phyloP scores from a whole-genome alignment of 208 protist genomes.

The Polymyxa betae region DNA sequence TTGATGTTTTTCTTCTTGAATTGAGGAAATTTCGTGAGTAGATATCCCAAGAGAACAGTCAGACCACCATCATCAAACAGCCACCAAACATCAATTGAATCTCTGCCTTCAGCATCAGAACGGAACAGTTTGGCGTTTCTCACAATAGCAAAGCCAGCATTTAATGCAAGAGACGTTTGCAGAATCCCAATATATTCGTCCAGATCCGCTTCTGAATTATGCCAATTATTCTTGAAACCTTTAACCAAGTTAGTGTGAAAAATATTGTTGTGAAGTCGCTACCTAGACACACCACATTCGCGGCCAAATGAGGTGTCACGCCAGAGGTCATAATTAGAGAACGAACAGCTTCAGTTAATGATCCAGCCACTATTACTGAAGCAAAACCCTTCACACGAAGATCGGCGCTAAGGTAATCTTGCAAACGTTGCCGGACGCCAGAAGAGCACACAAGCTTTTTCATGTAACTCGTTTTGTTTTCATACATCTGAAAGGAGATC shows the following conservation, averaged over 20 bases:
- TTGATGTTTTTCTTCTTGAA: neutral
- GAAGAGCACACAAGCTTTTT: neutral
- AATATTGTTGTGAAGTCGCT: neutral
- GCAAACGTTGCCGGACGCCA: neutral
- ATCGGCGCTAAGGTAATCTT: neutral
- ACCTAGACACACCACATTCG: neutral
- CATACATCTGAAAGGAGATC: neutral
- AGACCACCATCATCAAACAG: conserved; percentile 59
- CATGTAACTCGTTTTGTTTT: neutral
- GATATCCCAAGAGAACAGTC: conserved; percentile 53
- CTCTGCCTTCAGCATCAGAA: neutral
- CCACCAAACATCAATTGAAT: conserved; percentile 60
- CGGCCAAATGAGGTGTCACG: neutral
- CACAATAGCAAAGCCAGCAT: conserved; percentile 9
- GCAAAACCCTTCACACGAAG: conserved; percentile 1
- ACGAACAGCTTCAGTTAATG: neutral
- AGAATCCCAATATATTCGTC: conserved; percentile 1
- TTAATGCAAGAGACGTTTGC: neutral
- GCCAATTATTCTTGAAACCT: neutral
- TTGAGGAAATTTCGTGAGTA: conserved; percentile 58
- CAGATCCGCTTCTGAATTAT: neutral
- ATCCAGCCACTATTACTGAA: neutral
- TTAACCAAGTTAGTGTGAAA: neutral
- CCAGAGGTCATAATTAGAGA: conserved; percentile 38
- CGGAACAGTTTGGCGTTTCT: neutral